A percentile compares a stretch with the other conserved stretches of the same genome.
Evolutionary conservation across 2,329 filamentous ascomycete species (phyloP).

Genomic region (Trichoderma semiorbis): DNA sequence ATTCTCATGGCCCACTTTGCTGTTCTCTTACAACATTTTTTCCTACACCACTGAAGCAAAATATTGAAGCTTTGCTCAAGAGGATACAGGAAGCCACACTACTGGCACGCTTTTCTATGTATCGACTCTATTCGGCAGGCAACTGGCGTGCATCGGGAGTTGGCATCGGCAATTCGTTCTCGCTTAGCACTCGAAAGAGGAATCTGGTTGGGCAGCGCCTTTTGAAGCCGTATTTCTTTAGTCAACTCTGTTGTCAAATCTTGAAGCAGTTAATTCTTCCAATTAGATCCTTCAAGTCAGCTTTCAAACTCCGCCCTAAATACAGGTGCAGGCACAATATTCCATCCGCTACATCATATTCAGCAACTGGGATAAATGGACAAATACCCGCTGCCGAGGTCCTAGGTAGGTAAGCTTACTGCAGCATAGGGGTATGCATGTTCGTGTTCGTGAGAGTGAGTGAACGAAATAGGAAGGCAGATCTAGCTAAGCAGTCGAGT

Average conservation of each 20-base stretch:
- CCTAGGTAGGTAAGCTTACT: slow-evolving; percentile 3
- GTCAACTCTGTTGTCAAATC: neutral
- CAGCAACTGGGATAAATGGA: neutral
- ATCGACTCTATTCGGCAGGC: neutral
- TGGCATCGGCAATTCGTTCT: neutral
- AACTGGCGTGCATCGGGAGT: neutral
- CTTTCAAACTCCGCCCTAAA: neutral
- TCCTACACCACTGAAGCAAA: neutral
- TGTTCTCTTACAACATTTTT: neutral
- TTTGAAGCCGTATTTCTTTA: neutral
- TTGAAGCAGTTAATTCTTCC: neutral
- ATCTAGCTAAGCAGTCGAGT: neutral
- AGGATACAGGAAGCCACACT: neutral
- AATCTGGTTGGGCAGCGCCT: neutral
- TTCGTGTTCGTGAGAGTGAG: neutral
- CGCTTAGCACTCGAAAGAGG: neutral
- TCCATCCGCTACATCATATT: neutral
- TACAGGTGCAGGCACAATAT: neutral
- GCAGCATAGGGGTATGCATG: neutral
- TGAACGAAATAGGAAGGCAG: neutral
- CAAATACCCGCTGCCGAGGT: neutral
- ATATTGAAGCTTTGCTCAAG: neutral
- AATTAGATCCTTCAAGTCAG: neutral
- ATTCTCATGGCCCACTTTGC: neutral
- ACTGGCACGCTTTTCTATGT: neutral